Conservation (phyloP, 106 monocot genomes). For the Platanthera zijinensis region DNA sequence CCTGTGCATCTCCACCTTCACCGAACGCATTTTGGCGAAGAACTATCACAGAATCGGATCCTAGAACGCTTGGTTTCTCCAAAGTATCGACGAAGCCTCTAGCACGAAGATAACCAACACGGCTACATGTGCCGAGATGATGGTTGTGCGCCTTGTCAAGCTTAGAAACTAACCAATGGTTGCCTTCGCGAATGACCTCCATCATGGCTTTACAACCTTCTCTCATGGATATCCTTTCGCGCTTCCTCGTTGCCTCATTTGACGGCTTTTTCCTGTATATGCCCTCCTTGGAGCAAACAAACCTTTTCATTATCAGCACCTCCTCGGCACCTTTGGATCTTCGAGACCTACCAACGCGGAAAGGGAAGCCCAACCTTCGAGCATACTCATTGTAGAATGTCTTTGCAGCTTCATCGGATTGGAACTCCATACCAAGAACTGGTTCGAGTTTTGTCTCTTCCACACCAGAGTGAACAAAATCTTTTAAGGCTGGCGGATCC, state of each 20-base stretch:
- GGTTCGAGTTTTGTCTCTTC: constrained; percentile 57
- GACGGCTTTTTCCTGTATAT: constrained; percentile 72
- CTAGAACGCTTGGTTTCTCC: constrained; percentile 43
- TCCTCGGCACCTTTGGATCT: constrained; percentile 87
- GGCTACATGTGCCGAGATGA: constrained; percentile 73
- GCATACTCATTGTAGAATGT: constrained; percentile 95
- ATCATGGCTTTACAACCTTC: constrained; percentile 97
- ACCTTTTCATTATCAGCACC: constrained; percentile 91
- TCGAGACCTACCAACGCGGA: constrained; percentile 82
- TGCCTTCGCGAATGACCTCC: constrained; percentile 81
- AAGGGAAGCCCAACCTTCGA: constrained; percentile 78
- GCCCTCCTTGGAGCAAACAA: constrained; percentile 95
- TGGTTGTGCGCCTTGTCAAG: constrained; percentile 90
- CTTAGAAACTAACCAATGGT: constrained; percentile 81
- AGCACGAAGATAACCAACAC: constrained; percentile 84
- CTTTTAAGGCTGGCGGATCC: constrained; percentile 21
- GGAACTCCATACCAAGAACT: constrained; percentile 68
- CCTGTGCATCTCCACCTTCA: constrained; percentile 77
- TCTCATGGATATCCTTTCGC: constrained; percentile 85
- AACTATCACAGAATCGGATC: constrained; percentile 47
- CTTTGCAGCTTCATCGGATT: constrained; percentile 91
- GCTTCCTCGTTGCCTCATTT: constrained; percentile 59
- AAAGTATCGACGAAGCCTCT: constrained; percentile 60
- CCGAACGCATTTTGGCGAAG: constrained; percentile 78
- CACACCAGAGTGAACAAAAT: constrained; percentile 5